A percentile compares a stretch with the other conserved stretches of the same genome.
Evolutionary conservation across 495 filamentous ascomycete genomes (phyloP).

Genomic region (Daldinia childiae): DNA sequence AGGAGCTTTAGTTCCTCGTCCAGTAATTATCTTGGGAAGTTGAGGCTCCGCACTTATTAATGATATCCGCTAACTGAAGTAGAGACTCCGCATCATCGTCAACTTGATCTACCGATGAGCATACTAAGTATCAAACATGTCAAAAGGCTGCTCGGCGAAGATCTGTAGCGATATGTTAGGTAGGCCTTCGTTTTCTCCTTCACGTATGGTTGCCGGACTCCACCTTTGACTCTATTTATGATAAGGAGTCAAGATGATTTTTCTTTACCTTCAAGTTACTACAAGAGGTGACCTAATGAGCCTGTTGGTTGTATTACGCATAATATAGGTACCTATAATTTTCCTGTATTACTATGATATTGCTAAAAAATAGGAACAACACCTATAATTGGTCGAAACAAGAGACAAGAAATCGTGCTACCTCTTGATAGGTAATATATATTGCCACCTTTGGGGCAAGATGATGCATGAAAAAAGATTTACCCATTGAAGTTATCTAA

Average conservation of each 20-base stretch:
- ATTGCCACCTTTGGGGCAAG: too few species aligned
- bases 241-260: not conserved
- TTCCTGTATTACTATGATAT: not conserved
- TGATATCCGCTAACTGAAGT: not conserved
- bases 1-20: slow-evolving; percentile 23
- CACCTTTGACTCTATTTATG: not conserved
- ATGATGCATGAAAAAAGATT: too few species aligned
- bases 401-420: too few species aligned
- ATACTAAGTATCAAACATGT: not conserved
- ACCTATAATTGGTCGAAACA: too few species aligned
- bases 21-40: slow-evolving; percentile 8
- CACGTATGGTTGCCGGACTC: not conserved
- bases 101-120: slow-evolving; percentile 1
- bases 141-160: not conserved
- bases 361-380: too few species aligned
- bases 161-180: not conserved
- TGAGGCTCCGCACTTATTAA: slow-evolving; percentile 1
- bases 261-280: too few species aligned
- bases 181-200: not conserved
- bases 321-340: too few species aligned
- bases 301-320: not conserved
- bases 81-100: slow-evolving; percentile 2
- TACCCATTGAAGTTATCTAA: too few species aligned
- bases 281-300: not conserved
- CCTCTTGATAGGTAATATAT: too few species aligned